Conservation (phyloP, 805 yeast genomes). For the Saccharomycopsis capsularis region DNA sequence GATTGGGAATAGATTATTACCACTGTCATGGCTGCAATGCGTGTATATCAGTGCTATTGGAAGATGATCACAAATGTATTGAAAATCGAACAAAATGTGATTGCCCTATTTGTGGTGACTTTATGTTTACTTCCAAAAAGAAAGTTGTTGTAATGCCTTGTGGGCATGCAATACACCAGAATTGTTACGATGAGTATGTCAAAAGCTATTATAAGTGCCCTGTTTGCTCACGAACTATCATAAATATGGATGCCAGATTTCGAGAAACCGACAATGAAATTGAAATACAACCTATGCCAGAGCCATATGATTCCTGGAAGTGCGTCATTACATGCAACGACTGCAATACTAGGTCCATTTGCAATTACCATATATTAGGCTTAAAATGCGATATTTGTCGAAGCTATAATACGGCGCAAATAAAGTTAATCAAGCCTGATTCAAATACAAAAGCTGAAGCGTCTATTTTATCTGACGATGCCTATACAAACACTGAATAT, state of each 20-base stretch:
- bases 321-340: constrained; percentile 77
- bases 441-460: constrained; percentile 20
- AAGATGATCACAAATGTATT: constrained; percentile 73
- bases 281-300: constrained; percentile 65
- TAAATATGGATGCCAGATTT: constrained; percentile 85
- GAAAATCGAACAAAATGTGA: constrained; percentile 84
- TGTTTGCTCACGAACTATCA: constrained; percentile 73
- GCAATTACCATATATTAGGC: constrained; percentile 77
- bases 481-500: constrained; percentile 20
- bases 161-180: constrained; percentile 90
- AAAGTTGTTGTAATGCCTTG: constrained; percentile 89
- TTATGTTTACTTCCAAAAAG: constrained; percentile 72
- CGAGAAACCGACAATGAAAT: constrained; percentile 83
- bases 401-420: constrained; percentile 79
- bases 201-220: constrained; percentile 87
- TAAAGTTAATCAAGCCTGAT: constrained; percentile 55
- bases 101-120: constrained; percentile 91
- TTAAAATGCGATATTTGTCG: constrained; percentile 80
- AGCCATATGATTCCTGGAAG: constrained; percentile 70
- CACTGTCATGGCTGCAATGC: constrained; percentile 89
- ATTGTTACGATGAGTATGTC: constrained; percentile 76
- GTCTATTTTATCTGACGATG: constrained; percentile 23
- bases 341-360: constrained; percentile 75
- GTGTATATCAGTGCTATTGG: constrained; percentile 74
- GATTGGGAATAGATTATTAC: constrained; percentile 81